Evolutionary conservation across 345 rosid species (phyloP).

Genomic region (Microcos paniculata): DNA sequence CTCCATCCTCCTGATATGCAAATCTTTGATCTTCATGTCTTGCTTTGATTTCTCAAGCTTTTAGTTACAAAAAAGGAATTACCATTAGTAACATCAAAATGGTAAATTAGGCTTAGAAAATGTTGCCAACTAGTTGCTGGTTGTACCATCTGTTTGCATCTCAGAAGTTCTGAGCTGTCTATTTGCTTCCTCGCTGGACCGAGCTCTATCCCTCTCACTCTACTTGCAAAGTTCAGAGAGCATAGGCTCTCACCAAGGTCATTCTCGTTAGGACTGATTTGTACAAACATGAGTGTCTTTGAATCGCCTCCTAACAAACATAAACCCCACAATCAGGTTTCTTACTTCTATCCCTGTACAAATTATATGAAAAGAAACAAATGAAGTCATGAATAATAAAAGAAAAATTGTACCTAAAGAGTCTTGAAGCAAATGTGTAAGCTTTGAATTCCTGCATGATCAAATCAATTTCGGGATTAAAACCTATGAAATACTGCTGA

Average conservation of each 20-base stretch:
- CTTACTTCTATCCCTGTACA: not conserved
- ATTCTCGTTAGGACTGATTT: constrained; percentile 87
- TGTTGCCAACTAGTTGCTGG: not conserved
- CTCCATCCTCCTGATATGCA: constrained; percentile 85
- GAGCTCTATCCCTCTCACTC: constrained; percentile 94
- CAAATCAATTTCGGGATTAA: constrained; percentile 7
- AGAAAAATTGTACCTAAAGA: constrained; percentile 61
- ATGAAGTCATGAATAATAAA: not conserved
- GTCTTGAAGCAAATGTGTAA: constrained; percentile 95
- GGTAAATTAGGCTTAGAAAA: not conserved
- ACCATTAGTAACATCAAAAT: not conserved
- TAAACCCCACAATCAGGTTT: constrained; percentile 18
- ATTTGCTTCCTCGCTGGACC: constrained; percentile 88
- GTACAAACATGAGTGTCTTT: constrained; percentile 94
- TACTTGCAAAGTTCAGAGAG: constrained; percentile 93
- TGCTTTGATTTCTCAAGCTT: constrained; percentile 83
- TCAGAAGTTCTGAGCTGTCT: constrained; percentile 71
- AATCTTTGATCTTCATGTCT: constrained; percentile 83
- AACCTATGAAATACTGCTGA: not conserved
- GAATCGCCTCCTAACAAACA: constrained; percentile 85
- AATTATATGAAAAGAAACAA: not conserved
- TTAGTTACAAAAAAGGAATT: not conserved
- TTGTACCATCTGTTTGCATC: constrained; percentile 82
- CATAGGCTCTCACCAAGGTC: constrained; percentile 83
- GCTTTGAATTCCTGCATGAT: constrained; percentile 90